Base-by-base conservation (phyloP, 1,139 yeast genomes). In the Suhomyces taliae region DNA sequence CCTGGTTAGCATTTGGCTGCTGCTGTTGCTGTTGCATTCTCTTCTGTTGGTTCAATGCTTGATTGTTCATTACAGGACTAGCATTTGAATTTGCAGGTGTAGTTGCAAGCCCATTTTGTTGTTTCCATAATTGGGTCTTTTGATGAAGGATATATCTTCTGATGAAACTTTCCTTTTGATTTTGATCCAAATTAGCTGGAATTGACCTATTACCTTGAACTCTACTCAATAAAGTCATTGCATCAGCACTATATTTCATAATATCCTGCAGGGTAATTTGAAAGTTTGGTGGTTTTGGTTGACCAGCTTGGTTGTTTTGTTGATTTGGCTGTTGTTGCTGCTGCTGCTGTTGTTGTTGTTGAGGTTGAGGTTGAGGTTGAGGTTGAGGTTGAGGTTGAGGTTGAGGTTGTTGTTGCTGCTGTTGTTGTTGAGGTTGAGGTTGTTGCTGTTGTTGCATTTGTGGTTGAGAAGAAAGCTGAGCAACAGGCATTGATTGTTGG, bases 231-330 rank as follows among this genome's bases (percentile, higher is more conserved):
- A 73, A 59, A 11, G 66, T 59, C 70, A 74, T 62, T 0, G 80
- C 80, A 44, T 73, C 79, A 7, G 70, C 61, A 34, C 70, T 66
- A 55, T 74, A 72, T 51, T 71, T 72, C 51, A 66, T 60, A 42
- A 71, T 64, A 50, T 75, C 80, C 44, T 74, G 77, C 26, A 69
- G 70, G 6, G 78, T 70, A 41, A 75, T 67, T 45, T 63, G 69
- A 47, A 72, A 65, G 47, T 65, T 66, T 4, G 79, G 78, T 0
- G 70, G 72, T 46, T 66, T 67, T 14, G 41, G 55, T 15, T 51
- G 58, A 7, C 47, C 49, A 12, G 44, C 37, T 27, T 32, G 52
- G 39, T 50, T 56, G 33, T 45, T 56, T 35, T 49, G 54, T 40
- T 54, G 55, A 37, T 44, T 55, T 44, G 45, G 55, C 45, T 34